Percentiles rank a stretch among this genome's conserved stretches.
Conservation (phyloP, 768 basidiomycete species). For the Leccinum subgranulosum region DNA sequence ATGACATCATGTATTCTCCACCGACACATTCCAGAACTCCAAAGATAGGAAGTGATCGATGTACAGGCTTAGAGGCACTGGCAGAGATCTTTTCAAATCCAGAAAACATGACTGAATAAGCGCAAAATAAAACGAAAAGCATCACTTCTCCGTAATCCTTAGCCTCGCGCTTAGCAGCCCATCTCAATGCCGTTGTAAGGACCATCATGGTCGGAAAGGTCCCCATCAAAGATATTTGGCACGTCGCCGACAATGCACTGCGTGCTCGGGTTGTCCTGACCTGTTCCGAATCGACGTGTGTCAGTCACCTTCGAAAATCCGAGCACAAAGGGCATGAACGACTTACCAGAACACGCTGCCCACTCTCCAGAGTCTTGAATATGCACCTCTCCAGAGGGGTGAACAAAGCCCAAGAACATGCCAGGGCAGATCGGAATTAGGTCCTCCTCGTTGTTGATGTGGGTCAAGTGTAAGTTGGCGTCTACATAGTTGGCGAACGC, state of each 20-base stretch:
- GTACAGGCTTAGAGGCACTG: too few relatives aligned
- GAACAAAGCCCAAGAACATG: conserved; percentile 37
- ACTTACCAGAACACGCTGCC: conserved; percentile 50
- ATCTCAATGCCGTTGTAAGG: conserved; percentile 31
- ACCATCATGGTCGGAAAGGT: conserved; percentile 45
- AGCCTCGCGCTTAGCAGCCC: conserved; percentile 17
- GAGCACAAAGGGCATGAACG: conserved; percentile 11
- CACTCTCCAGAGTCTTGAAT: conserved; percentile 47
- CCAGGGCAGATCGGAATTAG: conserved; percentile 36
- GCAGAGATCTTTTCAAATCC: too few relatives aligned
- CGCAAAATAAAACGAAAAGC: too few relatives aligned
- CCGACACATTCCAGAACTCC: too few relatives aligned
- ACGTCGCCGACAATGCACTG: conserved; percentile 21
- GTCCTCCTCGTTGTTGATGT: conserved; percentile 52
- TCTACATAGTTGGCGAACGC: conserved; percentile 16
- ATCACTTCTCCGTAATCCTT: not conserved
- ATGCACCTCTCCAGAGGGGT: conserved; percentile 42
- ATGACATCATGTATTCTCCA: too few relatives aligned
- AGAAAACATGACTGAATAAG: too few relatives aligned
- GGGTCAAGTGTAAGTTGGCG: conserved; percentile 42
- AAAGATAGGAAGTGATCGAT: too few relatives aligned
- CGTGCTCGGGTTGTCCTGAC: conserved; percentile 56
- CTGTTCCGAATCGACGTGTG: conserved; percentile 2
- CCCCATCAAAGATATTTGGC: conserved; percentile 39
- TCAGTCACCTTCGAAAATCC: not conserved